phyloP scores from a whole-genome alignment of 441 rosid species.

The Geranium incanum region DNA sequence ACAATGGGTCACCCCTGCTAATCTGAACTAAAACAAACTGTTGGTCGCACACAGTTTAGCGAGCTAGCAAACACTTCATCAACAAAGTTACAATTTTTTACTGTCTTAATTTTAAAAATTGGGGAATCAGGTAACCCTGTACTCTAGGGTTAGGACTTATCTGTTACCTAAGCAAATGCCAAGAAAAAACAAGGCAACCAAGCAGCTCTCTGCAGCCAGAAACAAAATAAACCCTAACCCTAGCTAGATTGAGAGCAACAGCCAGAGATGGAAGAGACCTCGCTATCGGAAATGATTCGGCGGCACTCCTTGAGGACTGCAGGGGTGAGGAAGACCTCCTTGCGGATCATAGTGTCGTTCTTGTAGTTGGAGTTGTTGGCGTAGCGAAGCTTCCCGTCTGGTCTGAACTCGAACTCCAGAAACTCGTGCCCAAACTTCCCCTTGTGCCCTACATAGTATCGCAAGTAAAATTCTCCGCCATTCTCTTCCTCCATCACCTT shows the following conservation, averaged over 20 bases:
- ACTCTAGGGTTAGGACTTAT: too few species aligned
- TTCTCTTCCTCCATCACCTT: constrained; percentile 35
- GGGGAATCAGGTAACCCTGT: too few species aligned
- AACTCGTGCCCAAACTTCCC: constrained; percentile 98
- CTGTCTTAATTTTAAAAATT: too few species aligned
- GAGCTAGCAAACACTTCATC: too few species aligned
- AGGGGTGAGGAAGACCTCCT: constrained; percentile 88
- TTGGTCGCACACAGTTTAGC: too few species aligned
- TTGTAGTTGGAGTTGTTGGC: constrained; percentile 97
- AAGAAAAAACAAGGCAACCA: not conserved
- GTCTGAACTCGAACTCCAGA: constrained; percentile 89
- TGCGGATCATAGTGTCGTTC: constrained; percentile 95
- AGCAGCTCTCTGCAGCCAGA: too few species aligned
- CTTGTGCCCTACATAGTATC: constrained; percentile 95
- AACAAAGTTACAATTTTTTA: too few species aligned
- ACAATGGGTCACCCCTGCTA: too few species aligned
- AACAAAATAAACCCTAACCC: too few species aligned
- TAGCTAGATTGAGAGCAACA: not conserved
- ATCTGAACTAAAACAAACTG: too few species aligned
- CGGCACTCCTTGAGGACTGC: constrained; percentile 82
- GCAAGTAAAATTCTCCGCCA: constrained; percentile 60
- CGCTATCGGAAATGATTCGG: constrained; percentile 85
- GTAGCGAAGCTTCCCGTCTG: constrained; percentile 89
- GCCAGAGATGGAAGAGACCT: constrained; percentile 29
- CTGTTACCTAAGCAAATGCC: not conserved